Evolutionary conservation across 2,329 filamentous ascomycete species (phyloP), one percentile per base, ranked within the genome.

Genomic region (Botrytis deweyae): DNA sequence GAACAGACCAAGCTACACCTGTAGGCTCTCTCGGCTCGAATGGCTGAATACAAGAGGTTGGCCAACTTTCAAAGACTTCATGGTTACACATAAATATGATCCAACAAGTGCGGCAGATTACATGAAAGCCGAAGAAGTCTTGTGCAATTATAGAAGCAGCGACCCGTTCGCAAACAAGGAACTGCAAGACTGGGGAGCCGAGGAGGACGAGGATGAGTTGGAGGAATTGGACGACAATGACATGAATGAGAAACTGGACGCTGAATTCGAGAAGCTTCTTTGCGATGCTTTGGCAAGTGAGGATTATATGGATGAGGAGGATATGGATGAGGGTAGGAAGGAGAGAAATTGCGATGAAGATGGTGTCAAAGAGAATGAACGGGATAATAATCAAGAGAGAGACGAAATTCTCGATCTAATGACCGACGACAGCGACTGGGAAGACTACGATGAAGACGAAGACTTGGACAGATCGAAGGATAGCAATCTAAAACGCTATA

Each of bases 141-240:
- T 68, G 18, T 44, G 66, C 20, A 25, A 42, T 33, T 68, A 68
- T 6, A 58, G 66, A 5, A 20, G 16, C 7, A 68, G 66, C 12
- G 66, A 68, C n/a, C 66, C 66, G 4, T 58, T 68, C 14, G 66
- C 66, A 33, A 42, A 68, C 25, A 29, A 33, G n/a, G 49, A 68
- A 22, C 25, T 58, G 10, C 8, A 42, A 20, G 16, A 64, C 2
- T n/a, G 25, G 62, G 38, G 3, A 64, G 4, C 12, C 12, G 44
- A 52, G 36, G 64, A 33, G 1, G n/a, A 58, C 2, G 49, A 42
- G 4, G 46, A 40, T 1, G 65, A 42, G 0, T 18, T 55, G 7
- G 33, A 55, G 44, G 63, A 49, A 20, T 16, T 46, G 25, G 63
- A 66, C 6, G 36, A 58, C 4, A 10, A 29, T 20, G 46, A 40